Evolutionary conservation across 129 eudicot genomes (phyloP).

Genomic region (Flaveria trinervia): DNA sequence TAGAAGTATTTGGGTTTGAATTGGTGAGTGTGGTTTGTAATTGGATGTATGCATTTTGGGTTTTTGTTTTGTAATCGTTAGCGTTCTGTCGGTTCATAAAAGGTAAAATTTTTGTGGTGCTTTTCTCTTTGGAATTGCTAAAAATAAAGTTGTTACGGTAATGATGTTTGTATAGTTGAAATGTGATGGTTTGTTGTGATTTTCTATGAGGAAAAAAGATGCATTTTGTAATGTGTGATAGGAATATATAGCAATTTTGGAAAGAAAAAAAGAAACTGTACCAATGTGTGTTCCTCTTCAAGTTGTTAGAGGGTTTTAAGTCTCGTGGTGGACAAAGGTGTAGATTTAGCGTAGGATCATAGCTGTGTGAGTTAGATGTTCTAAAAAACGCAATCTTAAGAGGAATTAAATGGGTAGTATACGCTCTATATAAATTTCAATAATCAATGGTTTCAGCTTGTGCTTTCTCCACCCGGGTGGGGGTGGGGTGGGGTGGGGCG

Average conservation of each 20-base stretch:
- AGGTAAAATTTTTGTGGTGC: background rate
- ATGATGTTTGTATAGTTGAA: slow-evolving; percentile 1
- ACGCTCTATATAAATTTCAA: too few species aligned
- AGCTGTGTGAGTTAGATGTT: too few species aligned
- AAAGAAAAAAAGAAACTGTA: too few species aligned
- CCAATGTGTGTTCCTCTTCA: too few species aligned
- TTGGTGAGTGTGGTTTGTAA: background rate
- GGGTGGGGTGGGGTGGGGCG: too few species aligned
- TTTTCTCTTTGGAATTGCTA: background rate
- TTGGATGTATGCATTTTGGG: background rate
- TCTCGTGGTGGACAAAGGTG: too few species aligned
- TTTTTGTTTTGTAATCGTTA: slow-evolving; percentile 3
- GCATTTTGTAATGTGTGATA: background rate
- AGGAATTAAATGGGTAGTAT: background rate
- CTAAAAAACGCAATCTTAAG: background rate
- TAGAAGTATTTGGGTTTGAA: background rate
- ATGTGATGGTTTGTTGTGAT: background rate
- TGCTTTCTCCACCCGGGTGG: too few species aligned
- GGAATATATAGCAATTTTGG: background rate
- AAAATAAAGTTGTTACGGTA: background rate
- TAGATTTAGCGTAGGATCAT: too few species aligned
- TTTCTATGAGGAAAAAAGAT: background rate
- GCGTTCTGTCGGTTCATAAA: background rate
- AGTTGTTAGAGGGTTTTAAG: too few species aligned
- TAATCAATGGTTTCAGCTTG: too few species aligned